These are phyloP conservation scores for Trichosporon sp. DNA, from an alignment of 1,284 basidiomycete species.

Conservation along the genomic window DNA sequence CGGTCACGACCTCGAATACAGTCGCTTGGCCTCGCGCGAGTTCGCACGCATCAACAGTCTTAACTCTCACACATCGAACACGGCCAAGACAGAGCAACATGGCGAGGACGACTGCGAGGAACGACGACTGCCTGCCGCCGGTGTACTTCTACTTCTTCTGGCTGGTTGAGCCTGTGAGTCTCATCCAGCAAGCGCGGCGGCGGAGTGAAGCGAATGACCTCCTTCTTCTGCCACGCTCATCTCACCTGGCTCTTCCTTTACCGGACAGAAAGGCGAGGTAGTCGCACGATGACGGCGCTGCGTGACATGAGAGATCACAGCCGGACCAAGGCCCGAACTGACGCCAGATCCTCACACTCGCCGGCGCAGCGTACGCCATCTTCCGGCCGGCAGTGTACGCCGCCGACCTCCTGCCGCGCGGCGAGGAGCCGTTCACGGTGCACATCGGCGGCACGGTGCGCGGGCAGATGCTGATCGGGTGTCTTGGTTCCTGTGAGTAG, in stretches of 20 bases:
- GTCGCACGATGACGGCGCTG: too few relatives aligned
- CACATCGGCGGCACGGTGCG: constrained; percentile 31
- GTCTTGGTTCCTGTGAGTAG: constrained; percentile 48
- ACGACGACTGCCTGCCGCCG: constrained; percentile 23
- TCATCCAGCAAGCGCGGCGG: too few relatives aligned
- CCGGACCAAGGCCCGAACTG: background rate
- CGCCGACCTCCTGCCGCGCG: constrained; percentile 33
- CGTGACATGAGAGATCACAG: background rate
- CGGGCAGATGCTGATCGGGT: constrained; percentile 40
- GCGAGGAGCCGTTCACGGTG: constrained; percentile 25
- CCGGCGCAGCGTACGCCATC: constrained; percentile 45
- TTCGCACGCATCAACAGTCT: too few relatives aligned
- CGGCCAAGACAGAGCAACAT: background rate
- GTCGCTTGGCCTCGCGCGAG: too few relatives aligned
- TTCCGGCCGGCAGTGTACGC: constrained; percentile 40
- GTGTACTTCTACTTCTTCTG: constrained; percentile 42
- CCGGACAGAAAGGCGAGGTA: too few relatives aligned
- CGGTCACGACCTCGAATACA: too few relatives aligned
- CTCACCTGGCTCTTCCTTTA: too few relatives aligned
- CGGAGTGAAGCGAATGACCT: too few relatives aligned
- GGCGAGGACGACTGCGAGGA: background rate
- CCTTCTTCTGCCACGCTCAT: too few relatives aligned
- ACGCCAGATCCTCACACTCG: constrained; percentile 38
- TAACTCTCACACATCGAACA: too few relatives aligned
- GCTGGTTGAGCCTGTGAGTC: constrained; percentile 36